phyloP scores from a whole-genome alignment of 306 rosid species.

The Prunus armeniaca region DNA sequence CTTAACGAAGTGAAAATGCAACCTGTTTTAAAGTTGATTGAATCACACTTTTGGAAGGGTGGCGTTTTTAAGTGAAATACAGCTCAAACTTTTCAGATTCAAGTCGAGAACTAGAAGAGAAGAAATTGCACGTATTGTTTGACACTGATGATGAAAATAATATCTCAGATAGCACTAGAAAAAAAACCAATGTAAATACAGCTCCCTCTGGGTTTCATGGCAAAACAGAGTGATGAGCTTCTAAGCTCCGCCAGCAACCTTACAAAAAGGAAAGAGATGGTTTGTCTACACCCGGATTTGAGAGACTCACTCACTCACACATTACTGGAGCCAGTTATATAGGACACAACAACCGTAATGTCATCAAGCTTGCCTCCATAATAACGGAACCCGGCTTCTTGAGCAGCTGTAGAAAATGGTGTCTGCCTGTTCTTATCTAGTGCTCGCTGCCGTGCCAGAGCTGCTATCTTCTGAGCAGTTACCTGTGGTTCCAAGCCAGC shows the following conservation, averaged over 20 bases:
- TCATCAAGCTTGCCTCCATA: conserved; percentile 94
- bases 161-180: background rate
- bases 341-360: conserved; percentile 77
- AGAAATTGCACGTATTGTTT: background rate
- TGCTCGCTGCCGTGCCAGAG: conserved; percentile 76
- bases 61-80: background rate
- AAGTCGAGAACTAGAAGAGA: background rate
- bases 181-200: background rate
- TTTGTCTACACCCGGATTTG: background rate
- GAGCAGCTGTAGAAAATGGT: conserved; percentile 86
- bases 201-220: background rate
- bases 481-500: conserved; percentile 64
- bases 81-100: background rate
- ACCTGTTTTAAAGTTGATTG: background rate
- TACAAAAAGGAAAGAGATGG: background rate
- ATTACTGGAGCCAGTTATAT: conserved; percentile 37
- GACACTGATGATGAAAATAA: background rate
- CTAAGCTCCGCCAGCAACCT: background rate
- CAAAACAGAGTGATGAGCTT: background rate
- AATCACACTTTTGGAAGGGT: background rate
- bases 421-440: conserved; percentile 61
- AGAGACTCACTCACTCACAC: conserved; percentile 12
- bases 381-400: conserved; percentile 77
- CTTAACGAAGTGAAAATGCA: too few relatives aligned
- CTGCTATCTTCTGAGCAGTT: conserved; percentile 86